Evolutionary conservation across 495 filamentous ascomycete species (phyloP).

Genomic region (Lentithecium fluviatile): DNA sequence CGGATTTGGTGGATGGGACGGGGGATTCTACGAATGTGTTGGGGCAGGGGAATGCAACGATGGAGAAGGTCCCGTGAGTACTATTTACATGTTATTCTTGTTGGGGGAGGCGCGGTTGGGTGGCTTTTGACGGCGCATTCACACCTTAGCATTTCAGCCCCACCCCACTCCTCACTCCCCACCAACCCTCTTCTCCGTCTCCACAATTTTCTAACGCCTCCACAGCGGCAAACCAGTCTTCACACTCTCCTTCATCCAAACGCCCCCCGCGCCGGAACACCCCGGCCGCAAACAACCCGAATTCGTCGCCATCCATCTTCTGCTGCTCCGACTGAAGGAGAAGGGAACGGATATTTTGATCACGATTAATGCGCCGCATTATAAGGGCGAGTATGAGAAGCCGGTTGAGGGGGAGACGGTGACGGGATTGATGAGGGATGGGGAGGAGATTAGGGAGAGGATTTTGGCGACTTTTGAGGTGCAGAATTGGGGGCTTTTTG

Average conservation of each 20-base stretch:
- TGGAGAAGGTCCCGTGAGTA: conserved; percentile 40
- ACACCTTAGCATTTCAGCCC: background rate
- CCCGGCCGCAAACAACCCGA: conserved; percentile 31
- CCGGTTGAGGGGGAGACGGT: conserved; percentile 48
- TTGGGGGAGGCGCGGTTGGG: too few relatives aligned
- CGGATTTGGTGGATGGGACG: conserved; percentile 61
- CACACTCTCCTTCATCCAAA: conserved; percentile 19
- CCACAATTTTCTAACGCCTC: background rate
- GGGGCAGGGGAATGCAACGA: conserved; percentile 48
- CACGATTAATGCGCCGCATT: conserved; percentile 85
- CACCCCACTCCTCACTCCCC: background rate
- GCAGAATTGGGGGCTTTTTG: conserved; percentile 73
- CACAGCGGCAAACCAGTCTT: conserved; percentile 15
- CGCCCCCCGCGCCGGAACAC: conserved; percentile 26
- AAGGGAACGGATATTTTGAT: conserved; percentile 83
- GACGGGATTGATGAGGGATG: conserved; percentile 58
- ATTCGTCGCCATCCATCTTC: conserved; percentile 65
- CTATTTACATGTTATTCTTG: conserved; percentile 23
- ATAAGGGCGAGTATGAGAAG: conserved; percentile 59
- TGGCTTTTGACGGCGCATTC: background rate
- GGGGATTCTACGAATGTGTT: conserved; percentile 47
- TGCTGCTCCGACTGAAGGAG: conserved; percentile 68
- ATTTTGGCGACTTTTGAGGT: conserved; percentile 73
- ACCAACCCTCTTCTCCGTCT: too few relatives aligned
- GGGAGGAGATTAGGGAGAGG: conserved; percentile 56